phyloP scores from a whole-genome alignment of 73 alveolate genomes.

The Halteria grandinella region DNA sequence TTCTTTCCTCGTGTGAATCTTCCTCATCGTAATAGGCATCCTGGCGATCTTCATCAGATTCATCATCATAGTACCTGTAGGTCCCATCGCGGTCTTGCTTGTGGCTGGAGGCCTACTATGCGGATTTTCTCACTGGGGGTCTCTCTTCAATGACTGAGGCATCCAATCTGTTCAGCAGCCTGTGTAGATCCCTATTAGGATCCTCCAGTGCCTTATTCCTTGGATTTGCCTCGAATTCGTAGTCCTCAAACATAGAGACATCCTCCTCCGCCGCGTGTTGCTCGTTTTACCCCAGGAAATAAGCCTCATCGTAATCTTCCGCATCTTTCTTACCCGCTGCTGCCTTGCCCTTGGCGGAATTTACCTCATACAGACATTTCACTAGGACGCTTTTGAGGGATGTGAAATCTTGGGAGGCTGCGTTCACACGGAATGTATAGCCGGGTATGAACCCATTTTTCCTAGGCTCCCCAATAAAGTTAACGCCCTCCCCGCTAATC shows the following conservation, averaged over 20 bases:
- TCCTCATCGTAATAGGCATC: not conserved
- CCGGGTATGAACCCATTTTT: constrained; percentile 13
- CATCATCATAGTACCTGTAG: too few species aligned
- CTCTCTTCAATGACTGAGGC: not conserved
- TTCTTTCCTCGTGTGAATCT: not conserved
- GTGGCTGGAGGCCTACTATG: not conserved
- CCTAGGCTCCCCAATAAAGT: constrained; percentile 33
- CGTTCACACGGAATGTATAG: not conserved
- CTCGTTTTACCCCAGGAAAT: not conserved
- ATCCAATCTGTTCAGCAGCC: not conserved
- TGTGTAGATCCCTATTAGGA: not conserved
- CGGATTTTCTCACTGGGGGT: not conserved
- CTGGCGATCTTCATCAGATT: not conserved
- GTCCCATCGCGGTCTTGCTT: not conserved
- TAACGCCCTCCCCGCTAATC: not conserved
- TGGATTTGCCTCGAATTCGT: not conserved
- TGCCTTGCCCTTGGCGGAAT: constrained; percentile 3
- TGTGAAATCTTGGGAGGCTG: not conserved
- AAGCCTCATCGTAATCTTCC: not conserved
- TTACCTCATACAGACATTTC: constrained; percentile 18
- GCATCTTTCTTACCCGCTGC: not conserved
- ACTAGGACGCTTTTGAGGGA: constrained; percentile 18
- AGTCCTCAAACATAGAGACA: not conserved
- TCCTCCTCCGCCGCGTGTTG: not conserved
- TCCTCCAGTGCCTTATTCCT: not conserved